Evolutionary conservation across 805 yeast genomes (phyloP).

Genomic region (Nakazawaea holstii): DNA sequence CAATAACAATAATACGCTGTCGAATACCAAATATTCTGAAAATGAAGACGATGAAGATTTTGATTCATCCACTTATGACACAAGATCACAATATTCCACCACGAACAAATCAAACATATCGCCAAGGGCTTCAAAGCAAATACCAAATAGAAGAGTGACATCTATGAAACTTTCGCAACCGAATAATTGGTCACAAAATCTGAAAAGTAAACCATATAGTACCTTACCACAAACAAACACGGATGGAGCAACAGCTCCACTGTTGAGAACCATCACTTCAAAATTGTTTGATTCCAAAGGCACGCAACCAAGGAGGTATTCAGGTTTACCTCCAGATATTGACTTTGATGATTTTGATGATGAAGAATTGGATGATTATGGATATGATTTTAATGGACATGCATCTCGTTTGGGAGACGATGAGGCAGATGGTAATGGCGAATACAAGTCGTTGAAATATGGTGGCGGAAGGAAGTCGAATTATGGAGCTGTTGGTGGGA

Average conservation of each 20-base stretch:
- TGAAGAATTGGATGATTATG: slow-evolving; percentile 22
- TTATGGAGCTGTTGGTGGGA: slow-evolving; percentile 13
- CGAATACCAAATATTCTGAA: background rate
- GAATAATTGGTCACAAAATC: slow-evolving; percentile 10
- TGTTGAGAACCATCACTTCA: slow-evolving; percentile 63
- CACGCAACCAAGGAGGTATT: slow-evolving; percentile 64
- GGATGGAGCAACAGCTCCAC: slow-evolving; percentile 19
- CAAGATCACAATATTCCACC: slow-evolving; percentile 6
- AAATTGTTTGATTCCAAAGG: slow-evolving; percentile 70
- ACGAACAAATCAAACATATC: slow-evolving; percentile 4
- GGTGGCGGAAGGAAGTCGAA: slow-evolving; percentile 20
- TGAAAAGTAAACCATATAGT: slow-evolving; percentile 23
- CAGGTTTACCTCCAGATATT: slow-evolving; percentile 39
- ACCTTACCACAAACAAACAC: background rate
- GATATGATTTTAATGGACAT: slow-evolving; percentile 14
- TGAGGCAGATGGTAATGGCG: slow-evolving; percentile 11
- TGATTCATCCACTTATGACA: slow-evolving; percentile 9
- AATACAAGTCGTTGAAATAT: slow-evolving; percentile 20
- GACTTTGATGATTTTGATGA: slow-evolving; percentile 52
- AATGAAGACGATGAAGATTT: slow-evolving; percentile 6
- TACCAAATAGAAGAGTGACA: slow-evolving; percentile 8
- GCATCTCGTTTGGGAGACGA: slow-evolving; percentile 11
- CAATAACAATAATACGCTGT: background rate
- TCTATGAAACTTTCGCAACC: slow-evolving; percentile 7
- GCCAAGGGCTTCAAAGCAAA: background rate